phyloP scores from a whole-genome alignment of 495 filamentous ascomycete genomes.

The Pseudotulostoma volvatum region DNA sequence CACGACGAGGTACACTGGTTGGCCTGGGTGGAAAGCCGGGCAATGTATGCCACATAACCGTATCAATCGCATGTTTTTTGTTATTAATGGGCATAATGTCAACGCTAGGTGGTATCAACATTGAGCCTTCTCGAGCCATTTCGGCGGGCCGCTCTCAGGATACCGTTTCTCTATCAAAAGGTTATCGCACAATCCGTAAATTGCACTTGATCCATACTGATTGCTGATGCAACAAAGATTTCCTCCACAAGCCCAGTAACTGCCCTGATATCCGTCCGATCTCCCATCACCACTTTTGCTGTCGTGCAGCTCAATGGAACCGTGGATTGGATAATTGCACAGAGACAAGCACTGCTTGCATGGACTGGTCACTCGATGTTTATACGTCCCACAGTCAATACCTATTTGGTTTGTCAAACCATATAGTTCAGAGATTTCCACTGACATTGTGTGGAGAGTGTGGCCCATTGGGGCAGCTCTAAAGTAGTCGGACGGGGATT shows the following conservation, averaged over 20 bases:
- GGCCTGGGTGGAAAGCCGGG: constrained; percentile 77
- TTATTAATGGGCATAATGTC: background rate
- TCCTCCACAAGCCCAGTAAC: constrained; percentile 73
- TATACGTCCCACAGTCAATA: constrained; percentile 57
- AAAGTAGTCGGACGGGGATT: constrained; percentile 74
- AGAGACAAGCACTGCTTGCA: constrained; percentile 70
- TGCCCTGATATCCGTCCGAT: constrained; percentile 72
- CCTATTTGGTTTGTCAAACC: constrained; percentile 39
- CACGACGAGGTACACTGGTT: constrained; percentile 76
- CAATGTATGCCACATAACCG: constrained; percentile 49
- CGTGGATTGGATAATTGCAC: constrained; percentile 88
- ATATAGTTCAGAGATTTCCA: background rate
- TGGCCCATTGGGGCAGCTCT: constrained; percentile 85
- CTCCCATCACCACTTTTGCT: constrained; percentile 65
- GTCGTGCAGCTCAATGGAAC: constrained; percentile 82
- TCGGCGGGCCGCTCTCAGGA: constrained; percentile 53
- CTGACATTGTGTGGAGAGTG: constrained; percentile 39
- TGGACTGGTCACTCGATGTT: constrained; percentile 87
- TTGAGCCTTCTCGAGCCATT: constrained; percentile 77
- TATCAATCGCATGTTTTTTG: background rate
- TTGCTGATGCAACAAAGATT: constrained; percentile 26
- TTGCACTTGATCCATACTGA: background rate
- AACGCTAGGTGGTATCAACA: constrained; percentile 54
- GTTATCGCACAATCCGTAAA: constrained; percentile 11
- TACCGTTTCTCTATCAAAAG: constrained; percentile 90